Percentiles rank a stretch among this genome's conserved stretches.
Conservation (phyloP, 352 stramenopile genomes). For the Sclerospora graminicola region DNA sequence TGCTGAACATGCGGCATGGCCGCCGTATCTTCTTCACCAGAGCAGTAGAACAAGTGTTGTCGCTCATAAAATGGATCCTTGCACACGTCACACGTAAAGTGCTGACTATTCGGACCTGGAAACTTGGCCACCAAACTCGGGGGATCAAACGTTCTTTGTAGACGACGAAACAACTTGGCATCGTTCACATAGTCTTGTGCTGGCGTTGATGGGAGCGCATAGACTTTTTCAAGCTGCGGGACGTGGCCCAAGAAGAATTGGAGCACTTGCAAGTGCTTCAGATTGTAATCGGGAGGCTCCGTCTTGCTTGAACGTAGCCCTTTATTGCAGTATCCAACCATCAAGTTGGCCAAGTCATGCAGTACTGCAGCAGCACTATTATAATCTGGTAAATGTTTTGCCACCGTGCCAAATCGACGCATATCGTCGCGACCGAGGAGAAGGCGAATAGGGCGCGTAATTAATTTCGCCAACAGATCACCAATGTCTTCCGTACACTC, state of each 20-base stretch:
- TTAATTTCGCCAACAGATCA: constrained; percentile 38
- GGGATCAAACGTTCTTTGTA: constrained; percentile 52
- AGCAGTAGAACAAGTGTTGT: constrained; percentile 73
- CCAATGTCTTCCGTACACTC: constrained; percentile 26
- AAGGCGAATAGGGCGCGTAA: constrained; percentile 37
- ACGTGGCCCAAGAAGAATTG: constrained; percentile 60
- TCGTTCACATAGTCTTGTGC: constrained; percentile 31
- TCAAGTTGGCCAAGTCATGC: constrained; percentile 24
- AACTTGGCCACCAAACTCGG: constrained; percentile 42
- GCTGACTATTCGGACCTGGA: constrained; percentile 41
- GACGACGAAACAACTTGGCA: constrained; percentile 31
- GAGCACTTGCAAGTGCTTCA: constrained; percentile 56
- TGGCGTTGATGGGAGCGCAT: constrained; percentile 18
- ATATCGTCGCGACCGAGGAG: constrained; percentile 43
- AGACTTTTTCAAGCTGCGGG: constrained; percentile 51
- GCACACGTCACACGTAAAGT: constrained; percentile 53
- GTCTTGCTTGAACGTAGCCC: constrained; percentile 34
- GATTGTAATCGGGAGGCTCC: constrained; percentile 38
- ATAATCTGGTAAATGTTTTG: constrained; percentile 33
- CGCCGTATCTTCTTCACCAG: constrained; percentile 13
- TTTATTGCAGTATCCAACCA: constrained; percentile 48
- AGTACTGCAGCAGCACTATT: constrained; percentile 29
- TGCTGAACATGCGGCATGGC: constrained; percentile 47
- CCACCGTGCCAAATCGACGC: constrained; percentile 31
- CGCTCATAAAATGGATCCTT: constrained; percentile 60